phyloP scores from a whole-genome alignment of 2,329 filamentous ascomycete genomes.

The Parafenestella ontariensis region DNA sequence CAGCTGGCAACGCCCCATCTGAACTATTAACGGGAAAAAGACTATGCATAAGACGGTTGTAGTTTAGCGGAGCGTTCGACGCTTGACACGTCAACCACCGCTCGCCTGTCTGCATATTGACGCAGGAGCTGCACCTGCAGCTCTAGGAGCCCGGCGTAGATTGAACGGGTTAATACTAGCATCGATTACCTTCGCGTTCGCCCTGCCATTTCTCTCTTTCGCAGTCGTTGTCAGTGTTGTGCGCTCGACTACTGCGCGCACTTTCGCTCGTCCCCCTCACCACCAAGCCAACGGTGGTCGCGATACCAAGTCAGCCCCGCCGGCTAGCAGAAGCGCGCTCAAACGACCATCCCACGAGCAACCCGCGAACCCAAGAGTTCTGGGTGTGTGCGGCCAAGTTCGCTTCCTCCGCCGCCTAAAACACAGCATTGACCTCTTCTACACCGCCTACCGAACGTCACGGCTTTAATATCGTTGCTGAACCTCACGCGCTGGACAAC shows the following conservation, averaged over 20 bases:
- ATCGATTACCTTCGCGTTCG: conserved; percentile 32
- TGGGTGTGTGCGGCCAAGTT: conserved; percentile 28
- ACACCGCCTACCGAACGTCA: conserved; percentile 49
- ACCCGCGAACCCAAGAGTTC: conserved; percentile 20
- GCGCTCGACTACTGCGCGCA: conserved; percentile 16
- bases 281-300: conserved; percentile 20
- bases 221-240: conserved; percentile 9
- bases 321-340: conserved; percentile 11
- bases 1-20: conserved; percentile 48
- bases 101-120: conserved; percentile 50
- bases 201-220: conserved; percentile 34
- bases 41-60: conserved; percentile 37
- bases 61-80: conserved; percentile 44
- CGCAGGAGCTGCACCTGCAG: conserved; percentile 49
- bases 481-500: conserved; percentile 35
- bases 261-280: conserved; percentile 28
- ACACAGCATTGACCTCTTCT: conserved; percentile 47
- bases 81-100: conserved; percentile 46
- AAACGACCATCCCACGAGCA: conserved; percentile 23
- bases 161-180: conserved; percentile 44
- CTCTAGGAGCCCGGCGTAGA: conserved; percentile 42
- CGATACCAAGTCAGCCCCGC: conserved; percentile 21
- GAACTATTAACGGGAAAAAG: conserved; percentile 34
- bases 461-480: conserved; percentile 44
- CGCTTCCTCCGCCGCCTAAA: conserved; percentile 36